Evolutionary conservation across 176 grass and related monocot genomes (phyloP), one percentile per base, ranked within the genome.

Genomic region (Aegilops speltoides): DNA sequence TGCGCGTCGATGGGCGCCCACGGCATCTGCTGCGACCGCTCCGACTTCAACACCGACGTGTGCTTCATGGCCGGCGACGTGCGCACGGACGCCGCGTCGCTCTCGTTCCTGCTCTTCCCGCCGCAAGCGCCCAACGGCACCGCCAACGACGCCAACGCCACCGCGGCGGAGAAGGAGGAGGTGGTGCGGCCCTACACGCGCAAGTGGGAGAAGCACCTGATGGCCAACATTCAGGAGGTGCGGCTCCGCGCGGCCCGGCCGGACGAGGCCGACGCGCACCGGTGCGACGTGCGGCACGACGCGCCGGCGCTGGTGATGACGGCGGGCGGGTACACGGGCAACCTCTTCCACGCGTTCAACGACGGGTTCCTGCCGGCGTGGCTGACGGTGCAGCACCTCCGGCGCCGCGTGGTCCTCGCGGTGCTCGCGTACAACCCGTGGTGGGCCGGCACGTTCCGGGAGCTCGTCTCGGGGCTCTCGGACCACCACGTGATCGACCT

Each of bases 11-110:
- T 91, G 33, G 4, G 37, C 32, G 54, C 72, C 65, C 12, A 86
- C n/a, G 86, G 59, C 81, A 86, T 94, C 50, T 97, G 84, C 87
- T 97, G 95, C 80, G 95, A 97, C 87, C 95, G 92, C 28, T 84
- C 75, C 0, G 83, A 85, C 54, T 79, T 82, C 46, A 88, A 90
- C 78, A 95, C 87, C 22, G 95, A 97, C 82, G 87, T 97, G 3
- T 97, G 95, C 85, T 97, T 93, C 95, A 89, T 95, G 84, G 22
- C 83, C 79, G 91, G 95, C 68, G 90, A 97, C 86, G 90, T 95
- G 60, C 89, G 91, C 71, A 88, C 79, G 9, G 86, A 93, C 79
- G 64, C 90, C 41, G 36, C 89, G 26, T 88, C 86, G 1, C 90
- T 84, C 28, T 97, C 88, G 3, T 52, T 90, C 10, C 69, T 93